Base-by-base conservation (phyloP, 345 rosid species). In the Camelina hispida region DNA sequence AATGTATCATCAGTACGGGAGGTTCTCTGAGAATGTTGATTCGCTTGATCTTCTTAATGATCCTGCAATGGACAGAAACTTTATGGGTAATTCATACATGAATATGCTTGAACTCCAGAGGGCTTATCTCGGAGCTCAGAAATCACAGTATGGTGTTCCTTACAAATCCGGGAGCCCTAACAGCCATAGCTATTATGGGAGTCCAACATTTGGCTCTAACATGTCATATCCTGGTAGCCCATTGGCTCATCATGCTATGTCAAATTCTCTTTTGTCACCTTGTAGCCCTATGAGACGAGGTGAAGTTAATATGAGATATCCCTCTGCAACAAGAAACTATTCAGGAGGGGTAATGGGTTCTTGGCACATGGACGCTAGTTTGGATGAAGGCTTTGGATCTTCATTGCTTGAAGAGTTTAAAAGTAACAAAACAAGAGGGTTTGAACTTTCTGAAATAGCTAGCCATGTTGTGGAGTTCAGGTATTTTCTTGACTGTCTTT, bases 401-500 rank as follows among this genome's bases (percentile, higher is more conserved):
- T 88, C 93, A 35, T 78, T 88, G 69, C 84, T 90, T 15, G 96
- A 88, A 82, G 91, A 88, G 77, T 90, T 90, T 61, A 90, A 90
- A 78, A 81, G 87, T 70, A 85, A 87, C 51, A 88, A 90, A 80
- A 78, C 89, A 32, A 85, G 85, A 67, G 83, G 89, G 32, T 82
- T 90, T 22, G 90, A 90, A 76, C 86, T 90, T 68, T 80, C 86
- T 3, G 96, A 90, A 78, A 90, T 90, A 56, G 83, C 84, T 34
- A 79, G 93, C 22, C 90, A 90, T 75, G 89, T 88, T 18, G 93
- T 86, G 23, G 96, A 90, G 76, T 90, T 90, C 82, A 90, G 90
- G 96, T 85, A 81, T 40, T 10, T 53, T 7, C 12, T 59, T 50
- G 30, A 7, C 22, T 9, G 14, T 35, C 5, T 58, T 38, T 60